phyloP scores from a whole-genome alignment of 352 stramenopile genomes.

The Pythium pyrilobum region DNA sequence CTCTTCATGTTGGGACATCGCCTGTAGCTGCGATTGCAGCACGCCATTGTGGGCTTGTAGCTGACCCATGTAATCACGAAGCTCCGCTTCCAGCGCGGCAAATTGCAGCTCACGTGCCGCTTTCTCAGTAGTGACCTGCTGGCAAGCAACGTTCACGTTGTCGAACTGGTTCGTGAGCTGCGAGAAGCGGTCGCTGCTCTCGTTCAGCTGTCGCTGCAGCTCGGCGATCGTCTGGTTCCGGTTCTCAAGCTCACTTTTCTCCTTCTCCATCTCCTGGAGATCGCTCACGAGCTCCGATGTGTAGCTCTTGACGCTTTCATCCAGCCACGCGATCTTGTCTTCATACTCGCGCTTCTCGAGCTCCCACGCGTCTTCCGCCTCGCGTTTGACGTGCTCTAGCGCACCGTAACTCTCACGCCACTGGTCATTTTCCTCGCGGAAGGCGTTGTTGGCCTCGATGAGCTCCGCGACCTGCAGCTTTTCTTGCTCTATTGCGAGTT shows the following conservation, averaged over 20 bases:
- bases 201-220: conserved; percentile 46
- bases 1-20: conserved; percentile 22
- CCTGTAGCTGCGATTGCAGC: conserved; percentile 24
- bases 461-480: conserved; percentile 37
- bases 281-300: conserved; percentile 42
- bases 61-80: conserved; percentile 28
- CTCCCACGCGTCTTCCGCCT: conserved; percentile 43
- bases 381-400: conserved; percentile 41
- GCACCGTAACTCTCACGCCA: conserved; percentile 57
- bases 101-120: conserved; percentile 21
- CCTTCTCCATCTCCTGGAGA: conserved; percentile 47
- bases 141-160: conserved; percentile 27
- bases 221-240: conserved; percentile 36
- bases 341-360: conserved; percentile 39
- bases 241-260: conserved; percentile 24
- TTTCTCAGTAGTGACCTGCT: conserved; percentile 28
- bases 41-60: conserved; percentile 2
- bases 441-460: conserved; percentile 33
- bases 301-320: conserved; percentile 47
- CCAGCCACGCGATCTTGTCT: conserved; percentile 41
- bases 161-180: conserved; percentile 58
- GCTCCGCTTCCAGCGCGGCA: conserved; percentile 17
- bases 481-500: conserved; percentile 66
- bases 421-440: conserved; percentile 51
- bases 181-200: conserved; percentile 48